Base-by-base conservation (phyloP, 805 yeast species). In the Starmerella ratchasimensis region DNA sequence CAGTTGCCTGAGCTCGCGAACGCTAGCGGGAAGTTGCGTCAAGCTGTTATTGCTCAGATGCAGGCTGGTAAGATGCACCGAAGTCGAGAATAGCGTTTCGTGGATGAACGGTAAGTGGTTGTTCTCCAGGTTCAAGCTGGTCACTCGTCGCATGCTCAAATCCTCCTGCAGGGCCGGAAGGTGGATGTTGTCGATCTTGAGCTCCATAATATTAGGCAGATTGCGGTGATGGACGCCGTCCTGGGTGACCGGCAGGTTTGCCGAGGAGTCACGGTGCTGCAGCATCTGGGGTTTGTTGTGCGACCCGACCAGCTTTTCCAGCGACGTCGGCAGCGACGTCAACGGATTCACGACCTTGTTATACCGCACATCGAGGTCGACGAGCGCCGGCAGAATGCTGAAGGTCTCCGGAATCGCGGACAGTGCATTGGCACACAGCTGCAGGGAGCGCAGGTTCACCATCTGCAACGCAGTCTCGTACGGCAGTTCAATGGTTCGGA, bases 81-180 rank as follows among this genome's bases (percentile, higher is more conserved):
- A 63, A 45, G 66, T 68, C 6, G 65, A 56, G 31, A 84, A 65
- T 41, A 84, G 71, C 14, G 69, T 71, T 6, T 71, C 65, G 1
- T 86, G 77, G 21, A 90, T 62, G 5, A 80, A 66, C 0, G 94
- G 72, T 34, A 90, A 61, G 50, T 81, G 83, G 1, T 94, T 95
- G 51, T 79, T 80, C 8, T 80, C 72, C 37, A 90, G 61, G 44
- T 83, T 83, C 34, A 90, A 64, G 14, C 74, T 72, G 2, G 42
- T 36, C 14, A 46, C 18, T 0, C 27, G 16, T 20, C 22, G 16
- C 42, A 45, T 32, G 13, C 15, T 21, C 15, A 34, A 28, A 2
- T 26, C 11, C 20, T 37, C 39, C 10, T 18, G 35, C 5, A 43
- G 22, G 13, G 19, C 31, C 18, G 40, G 32, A 15, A 31, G 28